Base-by-base conservation (phyloP, 345 rosid species). In the Arabis hirsuta region DNA sequence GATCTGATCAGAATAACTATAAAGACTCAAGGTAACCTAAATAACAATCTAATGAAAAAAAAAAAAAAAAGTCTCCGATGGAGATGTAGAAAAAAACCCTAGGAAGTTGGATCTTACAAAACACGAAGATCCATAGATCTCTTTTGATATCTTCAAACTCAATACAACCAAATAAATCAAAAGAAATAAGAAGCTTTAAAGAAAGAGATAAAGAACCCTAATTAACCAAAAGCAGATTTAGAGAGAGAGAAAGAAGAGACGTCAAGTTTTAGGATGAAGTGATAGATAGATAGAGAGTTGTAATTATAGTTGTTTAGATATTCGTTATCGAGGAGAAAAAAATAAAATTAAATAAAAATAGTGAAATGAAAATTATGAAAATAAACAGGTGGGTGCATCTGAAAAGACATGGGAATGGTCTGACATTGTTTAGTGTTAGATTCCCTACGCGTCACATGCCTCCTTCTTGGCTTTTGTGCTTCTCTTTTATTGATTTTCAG, bases 381-480 rank as follows among this genome's bases (percentile, higher is more conserved):
- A 58, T 2, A 45, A 60, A 75, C n/a, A 62, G 69, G 78, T 67
- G 78, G 50, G 68, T 65, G 73, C 46, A 75, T 75, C 74, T 69
- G 56, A 68, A 69, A 75, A 62, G 79, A 43, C 79, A 69, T 55
- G 65, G 32, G 53, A 75, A 69, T 63, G 5, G 65, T 55, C 79
- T 46, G 79, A 75, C 79, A 75, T 61, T 46, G 74, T 69, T 68
- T 61, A 68, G 79, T 75, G 65, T 75, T 75, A 75, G 70, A 75
- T 75, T 75, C 79, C 64, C 55, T 75, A 69, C 74, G 74, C 74
- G 79, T 75, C 79, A 75, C 79, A 75, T 75, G 79, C 70, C 65
- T 75, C 58, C 65, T 75, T 62, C 74, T 75, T 20, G 70, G 44
- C 51, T 75, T 68, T 62, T 75, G 74, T 62, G 69, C 45, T 46